Conservation (phyloP, 2,329 filamentous ascomycete species). For the Lecanicillium sp. region DNA sequence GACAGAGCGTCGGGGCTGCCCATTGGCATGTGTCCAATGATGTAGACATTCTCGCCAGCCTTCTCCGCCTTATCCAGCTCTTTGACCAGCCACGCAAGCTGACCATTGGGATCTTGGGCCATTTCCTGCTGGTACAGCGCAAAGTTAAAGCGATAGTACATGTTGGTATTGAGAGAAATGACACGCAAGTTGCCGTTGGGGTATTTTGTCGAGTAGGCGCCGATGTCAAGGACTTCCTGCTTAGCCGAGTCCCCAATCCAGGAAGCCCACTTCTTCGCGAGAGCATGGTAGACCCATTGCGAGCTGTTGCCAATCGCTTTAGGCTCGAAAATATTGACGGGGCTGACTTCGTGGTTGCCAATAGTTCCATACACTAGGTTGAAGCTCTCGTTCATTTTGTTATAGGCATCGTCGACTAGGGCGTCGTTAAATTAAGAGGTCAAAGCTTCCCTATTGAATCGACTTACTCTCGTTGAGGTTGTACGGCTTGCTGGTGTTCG, state of each 20-base stretch:
- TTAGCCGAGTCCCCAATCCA: slow-evolving; percentile 37
- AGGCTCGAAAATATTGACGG: slow-evolving; percentile 45
- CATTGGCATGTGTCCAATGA: slow-evolving; percentile 52
- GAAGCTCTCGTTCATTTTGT: slow-evolving; percentile 36
- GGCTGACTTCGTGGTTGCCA: slow-evolving; percentile 53
- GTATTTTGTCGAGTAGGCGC: slow-evolving; percentile 44
- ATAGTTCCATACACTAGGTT: slow-evolving; percentile 45
- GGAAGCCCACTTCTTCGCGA: slow-evolving; percentile 39
- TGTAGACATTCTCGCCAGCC: slow-evolving; percentile 47
- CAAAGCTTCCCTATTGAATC: not conserved
- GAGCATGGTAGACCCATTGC: slow-evolving; percentile 48
- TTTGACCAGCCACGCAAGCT: slow-evolving; percentile 47
- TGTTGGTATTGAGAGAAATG: slow-evolving; percentile 56
- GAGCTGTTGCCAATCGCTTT: slow-evolving; percentile 32
- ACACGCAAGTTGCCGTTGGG: slow-evolving; percentile 44
- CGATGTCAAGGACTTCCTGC: slow-evolving; percentile 33
- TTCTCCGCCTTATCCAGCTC: slow-evolving; percentile 49
- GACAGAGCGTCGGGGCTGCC: slow-evolving; percentile 46
- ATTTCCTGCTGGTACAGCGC: slow-evolving; percentile 47
- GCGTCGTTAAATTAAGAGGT: not conserved
- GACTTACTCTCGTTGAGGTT: slow-evolving; percentile 27
- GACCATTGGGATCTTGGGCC: slow-evolving; percentile 43
- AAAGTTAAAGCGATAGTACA: slow-evolving; percentile 54
- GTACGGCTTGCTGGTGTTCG: slow-evolving; percentile 35
- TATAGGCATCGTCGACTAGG: slow-evolving; percentile 41